phyloP scores from a whole-genome alignment of 2,329 filamentous ascomycete species.

The Aureobasidium sp. region DNA sequence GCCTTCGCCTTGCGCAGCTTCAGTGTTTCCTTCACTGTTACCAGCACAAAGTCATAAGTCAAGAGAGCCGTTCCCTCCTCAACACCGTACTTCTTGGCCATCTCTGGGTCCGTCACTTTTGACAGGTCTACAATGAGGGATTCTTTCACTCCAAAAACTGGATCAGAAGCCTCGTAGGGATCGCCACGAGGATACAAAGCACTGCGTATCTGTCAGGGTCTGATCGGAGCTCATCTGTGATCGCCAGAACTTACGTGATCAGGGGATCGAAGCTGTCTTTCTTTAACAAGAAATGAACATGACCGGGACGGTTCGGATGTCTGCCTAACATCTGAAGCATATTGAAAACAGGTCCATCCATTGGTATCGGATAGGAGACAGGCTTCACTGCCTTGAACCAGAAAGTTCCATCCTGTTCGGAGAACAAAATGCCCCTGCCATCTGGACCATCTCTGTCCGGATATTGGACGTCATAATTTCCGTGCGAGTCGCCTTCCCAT shows the following conservation, averaged over 20 bases:
- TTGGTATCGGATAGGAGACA: conserved; percentile 25
- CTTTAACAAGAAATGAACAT: conserved; percentile 24
- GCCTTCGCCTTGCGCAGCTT: conserved; percentile 57
- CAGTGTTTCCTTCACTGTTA: conserved; percentile 58
- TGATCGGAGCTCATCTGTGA: background rate
- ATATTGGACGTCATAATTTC: conserved; percentile 26
- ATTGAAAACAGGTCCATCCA: conserved; percentile 23
- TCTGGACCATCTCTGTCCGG: conserved; percentile 21
- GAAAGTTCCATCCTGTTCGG: conserved; percentile 21
- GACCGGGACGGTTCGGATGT: conserved; percentile 23
- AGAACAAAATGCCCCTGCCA: conserved; percentile 22
- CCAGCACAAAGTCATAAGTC: conserved; percentile 64
- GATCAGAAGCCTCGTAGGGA: conserved; percentile 70
- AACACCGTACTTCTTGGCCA: conserved; percentile 52
- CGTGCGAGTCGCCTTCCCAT: conserved; percentile 26
- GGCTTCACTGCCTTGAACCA: conserved; percentile 25
- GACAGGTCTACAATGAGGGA: conserved; percentile 59
- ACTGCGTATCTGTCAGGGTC: conserved; percentile 32
- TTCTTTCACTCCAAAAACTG: conserved; percentile 75
- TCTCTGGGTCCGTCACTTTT: conserved; percentile 43
- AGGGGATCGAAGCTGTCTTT: conserved; percentile 21
- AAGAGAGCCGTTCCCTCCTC: conserved; percentile 47
- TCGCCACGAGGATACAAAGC: conserved; percentile 68
- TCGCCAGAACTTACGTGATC: conserved; percentile 20
- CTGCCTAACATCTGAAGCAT: conserved; percentile 21